phyloP scores from a whole-genome alignment of 2,329 filamentous ascomycete genomes.

The Ceratocystis alfenasii region DNA sequence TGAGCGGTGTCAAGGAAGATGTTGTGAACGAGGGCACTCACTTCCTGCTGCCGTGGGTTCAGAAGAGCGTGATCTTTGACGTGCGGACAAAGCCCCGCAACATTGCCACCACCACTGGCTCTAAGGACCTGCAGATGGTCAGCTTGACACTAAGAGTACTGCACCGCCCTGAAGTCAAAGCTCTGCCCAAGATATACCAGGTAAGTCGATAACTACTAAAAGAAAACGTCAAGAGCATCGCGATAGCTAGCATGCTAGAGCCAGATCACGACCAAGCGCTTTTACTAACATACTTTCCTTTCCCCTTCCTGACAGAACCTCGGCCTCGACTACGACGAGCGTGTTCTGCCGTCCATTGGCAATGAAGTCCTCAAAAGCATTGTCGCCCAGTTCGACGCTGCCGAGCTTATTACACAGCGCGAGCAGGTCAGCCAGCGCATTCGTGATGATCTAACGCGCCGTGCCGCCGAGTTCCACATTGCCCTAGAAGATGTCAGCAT shows the following conservation, averaged over 20 bases:
- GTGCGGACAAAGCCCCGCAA: conserved; percentile 95
- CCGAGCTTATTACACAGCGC: conserved; percentile 96
- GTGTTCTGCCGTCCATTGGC: conserved; percentile 94
- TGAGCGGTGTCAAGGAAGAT: conserved; percentile 81
- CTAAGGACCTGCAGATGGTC: conserved; percentile 99
- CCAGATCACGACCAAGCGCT: neutral
- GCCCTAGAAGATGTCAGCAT: conserved; percentile 97
- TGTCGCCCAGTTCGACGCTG: conserved; percentile 96
- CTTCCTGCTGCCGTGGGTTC: conserved; percentile 90
- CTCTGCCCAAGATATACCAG: conserved; percentile 96
- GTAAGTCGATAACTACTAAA: conserved; percentile 38
- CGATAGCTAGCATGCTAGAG: neutral
- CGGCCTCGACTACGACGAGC: conserved; percentile 95
- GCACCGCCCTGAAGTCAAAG: conserved; percentile 85
- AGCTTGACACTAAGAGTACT: conserved; percentile 92
- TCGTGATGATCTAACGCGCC: conserved; percentile 79
- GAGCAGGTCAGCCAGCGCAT: conserved; percentile 95
- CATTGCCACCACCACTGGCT: conserved; percentile 92
- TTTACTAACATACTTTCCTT: conserved; percentile 15
- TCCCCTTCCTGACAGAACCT: conserved; percentile 54
- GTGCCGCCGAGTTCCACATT: conserved; percentile 96
- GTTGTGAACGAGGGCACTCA: conserved; percentile 96
- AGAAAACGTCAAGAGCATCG: neutral
- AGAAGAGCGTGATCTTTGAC: conserved; percentile 89
- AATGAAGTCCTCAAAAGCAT: conserved; percentile 99